Percentiles rank a stretch among this genome's conserved stretches.
phyloP scores from a whole-genome alignment of 2,329 filamentous ascomycete genomes.

The Colletotrichum echinochloae region DNA sequence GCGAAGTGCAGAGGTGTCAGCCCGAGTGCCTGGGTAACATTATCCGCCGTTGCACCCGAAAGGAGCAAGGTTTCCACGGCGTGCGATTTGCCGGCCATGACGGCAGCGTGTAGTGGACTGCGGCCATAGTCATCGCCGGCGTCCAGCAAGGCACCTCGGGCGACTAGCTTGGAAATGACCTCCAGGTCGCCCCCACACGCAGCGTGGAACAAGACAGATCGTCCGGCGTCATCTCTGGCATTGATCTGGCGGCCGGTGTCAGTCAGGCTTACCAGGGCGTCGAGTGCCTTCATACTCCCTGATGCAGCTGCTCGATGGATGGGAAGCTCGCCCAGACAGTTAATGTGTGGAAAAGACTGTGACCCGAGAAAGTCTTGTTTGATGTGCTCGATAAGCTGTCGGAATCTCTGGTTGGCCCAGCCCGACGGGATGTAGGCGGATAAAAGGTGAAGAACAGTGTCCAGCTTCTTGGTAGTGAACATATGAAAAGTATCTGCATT shows the following conservation, averaged over 20 bases:
- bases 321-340: constrained; percentile 17
- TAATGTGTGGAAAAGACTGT: neutral
- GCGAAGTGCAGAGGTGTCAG: constrained; percentile 21
- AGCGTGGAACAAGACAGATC: constrained; percentile 27
- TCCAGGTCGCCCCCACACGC: constrained; percentile 7
- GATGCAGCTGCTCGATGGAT: constrained; percentile 14
- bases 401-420: neutral
- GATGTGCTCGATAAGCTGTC: neutral
- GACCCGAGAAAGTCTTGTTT: neutral
- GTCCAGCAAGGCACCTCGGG: neutral
- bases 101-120: constrained; percentile 24
- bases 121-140: constrained; percentile 12
- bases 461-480: constrained; percentile 1
- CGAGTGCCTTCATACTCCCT: neutral
- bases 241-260: neutral
- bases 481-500: constrained; percentile 2
- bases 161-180: neutral
- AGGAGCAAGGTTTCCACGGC: neutral
- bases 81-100: neutral
- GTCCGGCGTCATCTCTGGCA: neutral
- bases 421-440: neutral
- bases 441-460: constrained; percentile 15
- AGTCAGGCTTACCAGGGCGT: neutral
- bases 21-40: neutral
- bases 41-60: neutral